phyloP scores from a whole-genome alignment of 2,329 filamentous ascomycete genomes.

The Pseudogymnoascus sp. region DNA sequence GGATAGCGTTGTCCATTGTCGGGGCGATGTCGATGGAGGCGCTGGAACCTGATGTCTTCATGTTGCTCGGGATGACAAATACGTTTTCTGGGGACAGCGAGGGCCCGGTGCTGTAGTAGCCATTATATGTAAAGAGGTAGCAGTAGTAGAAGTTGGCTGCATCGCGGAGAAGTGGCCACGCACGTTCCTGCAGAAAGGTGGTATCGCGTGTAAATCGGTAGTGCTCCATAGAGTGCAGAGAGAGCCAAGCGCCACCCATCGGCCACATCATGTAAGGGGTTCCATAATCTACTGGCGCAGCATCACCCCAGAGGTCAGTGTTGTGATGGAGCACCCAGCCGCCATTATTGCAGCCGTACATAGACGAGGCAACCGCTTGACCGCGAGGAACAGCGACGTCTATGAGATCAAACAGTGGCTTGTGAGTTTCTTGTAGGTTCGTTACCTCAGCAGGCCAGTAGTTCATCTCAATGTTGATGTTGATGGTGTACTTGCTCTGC shows the following conservation, averaged over 20 bases:
- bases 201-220: slow-evolving; percentile 18
- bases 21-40: slow-evolving; percentile 24
- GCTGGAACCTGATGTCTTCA: neutral
- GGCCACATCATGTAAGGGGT: slow-evolving; percentile 19
- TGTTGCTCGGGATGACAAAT: slow-evolving; percentile 16
- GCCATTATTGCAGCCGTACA: neutral
- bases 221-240: slow-evolving; percentile 19
- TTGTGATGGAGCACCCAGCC: slow-evolving; percentile 21
- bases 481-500: slow-evolving; percentile 31
- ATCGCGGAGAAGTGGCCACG: slow-evolving; percentile 27
- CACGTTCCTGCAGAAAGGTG: slow-evolving; percentile 16
- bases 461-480: slow-evolving; percentile 34
- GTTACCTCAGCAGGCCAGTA: slow-evolving; percentile 27
- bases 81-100: slow-evolving; percentile 29
- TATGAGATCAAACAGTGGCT: neutral
- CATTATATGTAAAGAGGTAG: slow-evolving; percentile 28
- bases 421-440: slow-evolving; percentile 10
- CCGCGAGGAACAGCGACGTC: too few relatives aligned
- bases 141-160: slow-evolving; percentile 32
- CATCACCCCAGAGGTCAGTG: slow-evolving; percentile 22
- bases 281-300: slow-evolving; percentile 29
- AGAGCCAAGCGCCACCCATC: slow-evolving; percentile 19
- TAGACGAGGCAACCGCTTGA: too few relatives aligned
- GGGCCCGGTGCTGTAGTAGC: slow-evolving; percentile 28
- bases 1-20: slow-evolving; percentile 32